These are phyloP conservation scores for Hamiltosporidium tvaerminnensis DNA, from an alignment of 371 early-diverging fungal genomes.

Conservation along the genomic window DNA sequence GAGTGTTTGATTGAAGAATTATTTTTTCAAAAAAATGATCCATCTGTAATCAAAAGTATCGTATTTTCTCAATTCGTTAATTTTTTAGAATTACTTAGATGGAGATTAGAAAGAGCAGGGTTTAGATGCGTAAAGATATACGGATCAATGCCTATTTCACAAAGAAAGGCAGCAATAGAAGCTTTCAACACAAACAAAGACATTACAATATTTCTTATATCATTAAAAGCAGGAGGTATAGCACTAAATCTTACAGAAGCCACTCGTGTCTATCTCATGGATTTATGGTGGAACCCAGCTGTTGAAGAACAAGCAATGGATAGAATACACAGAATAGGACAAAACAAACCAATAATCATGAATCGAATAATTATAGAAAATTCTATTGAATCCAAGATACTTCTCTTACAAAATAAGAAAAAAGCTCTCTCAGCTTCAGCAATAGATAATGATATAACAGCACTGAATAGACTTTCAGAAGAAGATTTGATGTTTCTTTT, in stretches of 20 bases:
- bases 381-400: constrained; percentile 75
- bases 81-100: constrained; percentile 73
- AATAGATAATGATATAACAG: constrained; percentile 58
- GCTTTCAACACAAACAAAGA: constrained; percentile 62
- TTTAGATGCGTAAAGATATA: constrained; percentile 73
- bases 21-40: constrained; percentile 59
- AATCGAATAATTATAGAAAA: constrained; percentile 67
- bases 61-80: constrained; percentile 76
- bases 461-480: constrained; percentile 18
- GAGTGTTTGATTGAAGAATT: constrained; percentile 76
- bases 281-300: constrained; percentile 82
- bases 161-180: constrained; percentile 63
- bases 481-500: constrained; percentile 36
- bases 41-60: constrained; percentile 65
- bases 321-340: constrained; percentile 66
- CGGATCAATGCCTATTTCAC: constrained; percentile 69
- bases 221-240: constrained; percentile 78
- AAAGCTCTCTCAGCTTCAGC: constrained; percentile 69
- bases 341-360: constrained; percentile 56
- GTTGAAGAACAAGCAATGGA: constrained; percentile 70
- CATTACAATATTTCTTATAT: constrained; percentile 59
- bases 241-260: constrained; percentile 83
- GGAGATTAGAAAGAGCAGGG: constrained; percentile 76
- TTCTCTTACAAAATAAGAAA: constrained; percentile 81
- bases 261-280: constrained; percentile 65